Base-by-base conservation (phyloP, 2,329 filamentous ascomycete species). In the Fusarium nematophilum region DNA sequence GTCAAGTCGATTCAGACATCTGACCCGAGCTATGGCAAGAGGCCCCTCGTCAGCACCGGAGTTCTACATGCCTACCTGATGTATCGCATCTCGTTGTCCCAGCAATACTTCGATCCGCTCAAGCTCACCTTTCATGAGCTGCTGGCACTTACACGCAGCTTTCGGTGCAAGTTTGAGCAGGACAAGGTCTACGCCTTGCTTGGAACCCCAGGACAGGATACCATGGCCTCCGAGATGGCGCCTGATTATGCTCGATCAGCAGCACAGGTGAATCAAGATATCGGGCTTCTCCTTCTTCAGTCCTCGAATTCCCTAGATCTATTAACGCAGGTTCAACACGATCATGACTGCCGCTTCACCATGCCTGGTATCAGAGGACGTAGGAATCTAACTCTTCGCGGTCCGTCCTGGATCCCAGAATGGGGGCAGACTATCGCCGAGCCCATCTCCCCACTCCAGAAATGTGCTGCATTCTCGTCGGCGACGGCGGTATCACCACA, bases 51-150 rank as follows among this genome's bases (percentile, higher is more conserved):
- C n/a, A 34, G 15, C 11, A 8, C 46, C 6, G 46, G 46, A 18
- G 27, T 50, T 15, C 46, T 50, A 6, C 13, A 30, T 27, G 37
- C 46, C 11, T 50, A 50, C 37, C 40, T 50, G n/a, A 50, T 50
- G 27, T 50, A 50, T 21, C 46, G 46, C 27, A 17, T 50, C 33
- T 50, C 46, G 4, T 8, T 42, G 13, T 50, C 36, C 9, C 46
- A 50, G 23, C 29, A 21, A 26, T 15, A 21, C 29, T 50, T 50
- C 25, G 18, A 36, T 13, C 36, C 11, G 10, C 23, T 37, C 43
- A 46, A 10, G 21, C 26, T 45, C 44, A 33, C n/a, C 21, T 21
- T 21, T 21, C 21, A 21, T 6, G 21, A 21, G 21, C 21, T 21
- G 6, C 21, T 21, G 21, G 21, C 21, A 21, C 21, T 21, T 21